Conservation (phyloP, 179 eudicot species). For the Silene vulgaris region DNA sequence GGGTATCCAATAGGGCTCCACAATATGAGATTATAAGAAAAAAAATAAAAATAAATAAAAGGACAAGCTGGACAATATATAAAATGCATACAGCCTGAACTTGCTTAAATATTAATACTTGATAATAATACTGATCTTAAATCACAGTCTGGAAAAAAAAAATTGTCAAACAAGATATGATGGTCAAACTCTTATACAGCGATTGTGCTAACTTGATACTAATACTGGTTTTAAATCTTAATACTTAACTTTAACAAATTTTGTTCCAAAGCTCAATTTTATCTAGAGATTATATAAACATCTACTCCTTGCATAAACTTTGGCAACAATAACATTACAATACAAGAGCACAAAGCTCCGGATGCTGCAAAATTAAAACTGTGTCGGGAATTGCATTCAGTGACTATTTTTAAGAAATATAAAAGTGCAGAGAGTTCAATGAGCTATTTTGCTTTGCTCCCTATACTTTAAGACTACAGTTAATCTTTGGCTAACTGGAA, state of each 20-base stretch:
- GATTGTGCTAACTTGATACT: not conserved
- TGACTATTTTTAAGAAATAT: not conserved
- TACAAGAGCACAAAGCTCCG: not conserved
- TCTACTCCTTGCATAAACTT: no score
- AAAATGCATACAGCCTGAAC: no score
- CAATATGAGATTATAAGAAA: no score
- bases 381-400: no score
- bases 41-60: no score
- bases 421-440: not conserved
- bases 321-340: not conserved
- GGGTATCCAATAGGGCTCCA: no score
- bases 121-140: no score
- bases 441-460: not conserved
- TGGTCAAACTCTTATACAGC: not conserved
- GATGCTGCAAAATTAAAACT: not conserved
- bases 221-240: not conserved
- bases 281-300: not conserved
- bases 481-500: constrained; percentile 48
- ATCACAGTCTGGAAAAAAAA: no score
- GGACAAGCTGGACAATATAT: no score
- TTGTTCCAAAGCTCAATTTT: not conserved
- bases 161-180: not conserved
- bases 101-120: no score
- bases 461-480: constrained; percentile 50
- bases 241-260: not conserved